Conservation (phyloP, 2,329 filamentous ascomycete species). For the Aureobasidium sp. region DNA sequence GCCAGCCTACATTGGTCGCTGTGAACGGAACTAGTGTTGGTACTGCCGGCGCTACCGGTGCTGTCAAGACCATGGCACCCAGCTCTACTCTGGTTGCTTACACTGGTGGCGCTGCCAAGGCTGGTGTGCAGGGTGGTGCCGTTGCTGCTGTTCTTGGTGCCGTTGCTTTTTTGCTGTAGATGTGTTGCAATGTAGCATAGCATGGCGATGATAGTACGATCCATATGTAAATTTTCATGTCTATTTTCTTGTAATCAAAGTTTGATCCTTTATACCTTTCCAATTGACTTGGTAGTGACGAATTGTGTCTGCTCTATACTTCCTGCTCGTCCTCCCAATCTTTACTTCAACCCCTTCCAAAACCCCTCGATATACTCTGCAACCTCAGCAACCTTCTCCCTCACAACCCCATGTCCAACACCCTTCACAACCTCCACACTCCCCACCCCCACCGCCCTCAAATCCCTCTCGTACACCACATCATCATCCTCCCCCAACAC, state of each 20-base stretch:
- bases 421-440: slow-evolving; percentile 30
- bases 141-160: not conserved
- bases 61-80: not conserved
- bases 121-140: not conserved
- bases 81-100: not conserved
- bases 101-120: not conserved
- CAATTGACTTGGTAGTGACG: too few relatives aligned
- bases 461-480: slow-evolving; percentile 24
- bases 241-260: too few relatives aligned
- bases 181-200: too few relatives aligned
- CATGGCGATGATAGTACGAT: not conserved
- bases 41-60: not conserved
- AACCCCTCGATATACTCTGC: slow-evolving; percentile 25
- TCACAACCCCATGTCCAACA: slow-evolving; percentile 34
- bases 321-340: not conserved
- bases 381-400: slow-evolving; percentile 31
- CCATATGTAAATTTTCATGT: not conserved
- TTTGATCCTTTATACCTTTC: too few relatives aligned
- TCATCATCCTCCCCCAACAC: slow-evolving; percentile 13
- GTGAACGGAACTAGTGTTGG: not conserved
- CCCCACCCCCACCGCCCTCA: slow-evolving; percentile 26
- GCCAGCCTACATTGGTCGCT: not conserved
- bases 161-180: not conserved
- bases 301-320: not conserved
- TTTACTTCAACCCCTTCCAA: slow-evolving; percentile 17